Evolutionary conservation across 768 basidiomycete genomes (phyloP), one percentile per base, ranked within the genome.

Genomic region (Phylloporus arenicola): DNA sequence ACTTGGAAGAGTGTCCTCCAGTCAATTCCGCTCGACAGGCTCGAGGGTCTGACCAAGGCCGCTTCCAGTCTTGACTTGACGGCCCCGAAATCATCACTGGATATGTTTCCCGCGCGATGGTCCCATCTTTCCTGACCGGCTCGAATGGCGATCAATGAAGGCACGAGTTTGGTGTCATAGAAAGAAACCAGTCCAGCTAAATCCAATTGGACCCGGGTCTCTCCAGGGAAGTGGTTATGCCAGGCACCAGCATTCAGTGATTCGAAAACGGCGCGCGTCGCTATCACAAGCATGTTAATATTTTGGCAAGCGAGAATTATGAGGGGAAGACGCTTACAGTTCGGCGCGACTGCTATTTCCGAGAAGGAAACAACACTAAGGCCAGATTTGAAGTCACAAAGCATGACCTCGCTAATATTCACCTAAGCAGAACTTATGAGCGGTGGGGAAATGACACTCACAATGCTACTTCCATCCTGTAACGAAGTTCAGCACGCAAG

Each of bases 391-490:
- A 79, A 76, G 53, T 77, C 67, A 53, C 77, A 79, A 7, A 77
- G 60, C 72, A 77, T 75, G n/a, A 76, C 62, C 61, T 79, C 78
- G 51, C 75, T 78, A 45, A 43, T 13, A 10, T 24, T n/a, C 24
- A 6, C 6, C 17, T 38, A 33, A 25, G 19, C 2, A 38, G 9
- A 57, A 57, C 65, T n/a, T 2, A 3, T 2, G 14, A 19, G 3
- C 20, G 17, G 11, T 17, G n/a, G 31, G 14, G 13, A 51, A 10
- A 19, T 6, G 8, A 8, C 16, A 59, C 75, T 57, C 52, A 77
- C 75, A 80, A 77, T 51, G 74, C 68, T 64, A 73, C 70, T 67
- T 75, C 73, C 76, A 76, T 77, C 52, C 72, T 76, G 31, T 8
- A 30, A 12, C 6, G 4, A 22, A 14, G 19, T 40, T 33, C 13